Evolutionary conservation across 805 yeast species (phyloP).

Genomic region (Kodamaea kakaduensis): DNA sequence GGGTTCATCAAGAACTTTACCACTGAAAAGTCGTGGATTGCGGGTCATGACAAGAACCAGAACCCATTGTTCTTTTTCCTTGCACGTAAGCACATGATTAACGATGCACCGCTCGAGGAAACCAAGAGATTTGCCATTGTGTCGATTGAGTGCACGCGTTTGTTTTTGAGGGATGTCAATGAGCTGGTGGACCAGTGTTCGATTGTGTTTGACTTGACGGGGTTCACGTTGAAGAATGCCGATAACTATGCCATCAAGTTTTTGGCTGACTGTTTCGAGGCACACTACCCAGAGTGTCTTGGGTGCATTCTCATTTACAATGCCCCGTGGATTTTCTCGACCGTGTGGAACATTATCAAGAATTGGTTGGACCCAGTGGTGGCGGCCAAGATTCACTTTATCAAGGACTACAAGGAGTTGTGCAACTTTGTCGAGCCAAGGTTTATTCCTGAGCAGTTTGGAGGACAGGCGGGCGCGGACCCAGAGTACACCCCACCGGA

Average conservation of each 20-base stretch:
- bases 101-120: slow-evolving; percentile 56
- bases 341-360: slow-evolving; percentile 90
- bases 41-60: slow-evolving; percentile 67
- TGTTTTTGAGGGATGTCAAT: slow-evolving; percentile 51
- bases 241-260: slow-evolving; percentile 90
- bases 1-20: slow-evolving; percentile 57
- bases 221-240: slow-evolving; percentile 86
- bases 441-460: slow-evolving; percentile 65
- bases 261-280: slow-evolving; percentile 85
- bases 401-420: slow-evolving; percentile 66
- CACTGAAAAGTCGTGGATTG: slow-evolving; percentile 65
- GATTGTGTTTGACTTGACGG: slow-evolving; percentile 80
- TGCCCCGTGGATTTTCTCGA: slow-evolving; percentile 96
- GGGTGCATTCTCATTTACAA: slow-evolving; percentile 82
- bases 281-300: slow-evolving; percentile 92
- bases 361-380: slow-evolving; percentile 97
- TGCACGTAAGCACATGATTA: slow-evolving; percentile 63
- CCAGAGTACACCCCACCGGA: slow-evolving; percentile 61
- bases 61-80: slow-evolving; percentile 82
- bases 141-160: slow-evolving; percentile 76
- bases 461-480: slow-evolving; percentile 64
- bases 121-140: slow-evolving; percentile 71
- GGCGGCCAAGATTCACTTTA: slow-evolving; percentile 83
- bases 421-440: slow-evolving; percentile 54
- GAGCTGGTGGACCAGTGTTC: slow-evolving; percentile 80